Base-by-base conservation (phyloP, 164 flowering plant species). In the Amborella trichopoda region DNA sequence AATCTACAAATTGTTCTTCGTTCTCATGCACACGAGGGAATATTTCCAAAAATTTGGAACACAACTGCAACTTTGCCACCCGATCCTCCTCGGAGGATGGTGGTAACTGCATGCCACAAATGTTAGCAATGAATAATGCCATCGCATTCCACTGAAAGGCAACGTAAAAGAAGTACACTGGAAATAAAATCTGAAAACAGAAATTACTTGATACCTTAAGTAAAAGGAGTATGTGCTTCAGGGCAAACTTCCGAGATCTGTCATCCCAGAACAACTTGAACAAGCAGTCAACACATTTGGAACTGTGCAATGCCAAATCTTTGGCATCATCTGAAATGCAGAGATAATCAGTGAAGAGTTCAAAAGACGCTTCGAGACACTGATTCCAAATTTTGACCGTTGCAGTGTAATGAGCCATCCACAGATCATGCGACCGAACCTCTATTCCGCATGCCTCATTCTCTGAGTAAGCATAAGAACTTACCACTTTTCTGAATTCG, bases 231-330 rank as follows among this genome's bases (percentile, higher is more conserved):
- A 85, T 67, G 62, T 68, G 76, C 1, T 52, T 56, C 26, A 85
- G 72, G 49, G 81, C 80, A 50, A 11, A 58, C 49, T 67, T 75
- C 63, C 89, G 79, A 63, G 81, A 55, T 23, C 59, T 40, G 53
- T 78, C 70, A 50, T 75, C 89, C 96, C 99, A 93, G 60, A 88
- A 93, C 56, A 93, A 76, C 33, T 81, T 85, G 71, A 88, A 88
- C 58, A 93, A 58, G 57, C 73, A 76, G 62, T 79, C 90, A 54
- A 93, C 62, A 36, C 85, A 88, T 42, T 62, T 42, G 3, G 83
- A 55, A 55, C 61, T 72, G 52, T 48, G 78, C 78, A 93, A 68
- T 54, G 81, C 65, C 42, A 67, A 56, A 60, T 17, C 50, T 53
- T 68, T 74, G 37, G 78, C 85, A 63, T 75, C 99, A 53, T 81